phyloP scores from a whole-genome alignment of 768 basidiomycete genomes.

The Sporobolomyces phaffii region DNA sequence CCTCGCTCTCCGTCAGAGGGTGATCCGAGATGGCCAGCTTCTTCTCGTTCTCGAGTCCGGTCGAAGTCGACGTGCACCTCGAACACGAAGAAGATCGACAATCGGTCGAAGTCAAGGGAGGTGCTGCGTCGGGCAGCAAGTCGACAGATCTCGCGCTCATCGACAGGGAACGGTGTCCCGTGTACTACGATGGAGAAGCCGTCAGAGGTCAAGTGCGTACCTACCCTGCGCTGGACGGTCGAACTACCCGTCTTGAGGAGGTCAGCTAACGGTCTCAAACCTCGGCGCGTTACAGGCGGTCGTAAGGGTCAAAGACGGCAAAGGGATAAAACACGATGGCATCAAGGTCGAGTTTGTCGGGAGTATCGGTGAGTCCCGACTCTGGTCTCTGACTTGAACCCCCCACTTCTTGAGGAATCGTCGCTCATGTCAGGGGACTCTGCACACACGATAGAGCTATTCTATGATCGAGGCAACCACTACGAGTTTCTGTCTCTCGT shows the following conservation, averaged over 20 bases:
- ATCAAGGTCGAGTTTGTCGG: constrained; percentile 98
- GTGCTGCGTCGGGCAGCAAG: constrained; percentile 41
- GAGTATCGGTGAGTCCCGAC: constrained; percentile 65
- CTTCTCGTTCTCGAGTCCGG: constrained; percentile 75
- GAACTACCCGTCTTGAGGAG: too few species aligned
- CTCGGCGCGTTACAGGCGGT: constrained; percentile 55
- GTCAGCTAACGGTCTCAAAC: background rate
- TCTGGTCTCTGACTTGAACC: background rate
- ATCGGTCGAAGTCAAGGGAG: constrained; percentile 72
- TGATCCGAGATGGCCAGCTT: constrained; percentile 65
- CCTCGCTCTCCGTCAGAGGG: background rate
- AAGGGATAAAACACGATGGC: constrained; percentile 88
- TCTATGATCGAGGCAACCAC: constrained; percentile 96
- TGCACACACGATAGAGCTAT: constrained; percentile 56
- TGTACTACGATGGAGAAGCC: constrained; percentile 95
- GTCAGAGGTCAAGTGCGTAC: constrained; percentile 69
- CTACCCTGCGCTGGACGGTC: background rate
- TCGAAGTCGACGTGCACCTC: constrained; percentile 84
- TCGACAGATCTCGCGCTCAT: constrained; percentile 61
- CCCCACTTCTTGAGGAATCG: background rate
- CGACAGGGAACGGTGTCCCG: constrained; percentile 69
- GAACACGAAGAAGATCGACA: constrained; percentile 80
- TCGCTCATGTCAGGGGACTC: background rate
- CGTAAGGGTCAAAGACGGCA: constrained; percentile 86
- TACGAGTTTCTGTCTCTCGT: constrained; percentile 95